Evolutionary conservation across 148 eudicot species (phyloP).

Genomic region (Talinum fruticosum): DNA sequence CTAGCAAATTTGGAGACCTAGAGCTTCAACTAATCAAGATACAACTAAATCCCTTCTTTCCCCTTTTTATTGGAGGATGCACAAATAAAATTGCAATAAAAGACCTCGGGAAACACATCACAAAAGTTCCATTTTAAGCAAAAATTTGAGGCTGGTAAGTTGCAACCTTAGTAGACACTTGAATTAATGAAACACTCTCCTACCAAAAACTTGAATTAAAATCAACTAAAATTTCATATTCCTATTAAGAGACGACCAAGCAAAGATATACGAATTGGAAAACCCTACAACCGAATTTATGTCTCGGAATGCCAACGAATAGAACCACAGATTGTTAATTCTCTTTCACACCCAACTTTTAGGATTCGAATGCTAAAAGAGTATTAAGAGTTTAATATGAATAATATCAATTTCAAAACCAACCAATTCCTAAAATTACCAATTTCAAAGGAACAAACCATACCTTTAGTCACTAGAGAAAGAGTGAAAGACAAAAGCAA

Average conservation of each 20-base stretch:
- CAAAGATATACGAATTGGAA: neutral
- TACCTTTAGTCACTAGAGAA: no score
- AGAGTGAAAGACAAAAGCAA: no score
- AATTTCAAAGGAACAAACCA: no score
- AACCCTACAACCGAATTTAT: conserved; percentile 1
- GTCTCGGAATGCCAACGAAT: neutral
- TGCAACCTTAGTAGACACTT: neutral
- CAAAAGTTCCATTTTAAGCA: neutral
- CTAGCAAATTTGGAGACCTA: neutral
- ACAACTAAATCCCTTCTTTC: neutral
- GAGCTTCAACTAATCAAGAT: neutral
- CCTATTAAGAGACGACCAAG: neutral
- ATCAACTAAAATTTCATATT: neutral
- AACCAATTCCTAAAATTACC: no score
- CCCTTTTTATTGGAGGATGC: neutral
- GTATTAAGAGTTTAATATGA: neutral
- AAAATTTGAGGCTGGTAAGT: neutral
- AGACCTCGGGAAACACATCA: neutral
- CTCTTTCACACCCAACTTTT: neutral
- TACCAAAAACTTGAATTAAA: neutral
- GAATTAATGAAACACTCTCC: neutral
- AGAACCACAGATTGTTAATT: neutral
- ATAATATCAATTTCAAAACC: no score
- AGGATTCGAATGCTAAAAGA: no score
- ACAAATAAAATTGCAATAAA: neutral